Evolutionary conservation across 257 asterid genomes (phyloP), one percentile per base, ranked within the genome.

Genomic region (Nicotiana knightiana): DNA sequence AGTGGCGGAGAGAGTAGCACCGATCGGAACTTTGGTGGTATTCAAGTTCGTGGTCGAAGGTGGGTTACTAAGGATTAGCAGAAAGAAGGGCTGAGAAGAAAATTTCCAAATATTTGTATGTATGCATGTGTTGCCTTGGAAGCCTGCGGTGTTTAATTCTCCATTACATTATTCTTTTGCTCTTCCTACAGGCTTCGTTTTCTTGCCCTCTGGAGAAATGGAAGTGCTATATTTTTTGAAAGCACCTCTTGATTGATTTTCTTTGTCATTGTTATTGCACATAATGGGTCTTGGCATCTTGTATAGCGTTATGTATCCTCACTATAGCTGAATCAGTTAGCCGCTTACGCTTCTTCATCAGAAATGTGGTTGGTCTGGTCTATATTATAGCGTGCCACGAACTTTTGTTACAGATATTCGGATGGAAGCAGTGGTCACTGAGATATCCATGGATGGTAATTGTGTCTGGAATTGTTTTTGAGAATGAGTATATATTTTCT

Each of bases 1-100:
- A 93, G 98, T 79, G 97, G 99, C 18, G 93, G 93, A 6, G 97
- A 94, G 82, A 93, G 98, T 83, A 88, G 92, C 82, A 90, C 88
- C 6, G 97, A 92, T 81, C 89, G 73, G 85, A 85, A 84, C 17
- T 90, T 85, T 65, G 92, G 95, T 17, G 92, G 91, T 9, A 89
- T 87, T 83, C 92, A 89, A 84, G 91, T 93, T 84, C 92, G 84
- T 48, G 98, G 98, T 75, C 89, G 92, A 55, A 89, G 98, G 85
- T 94, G 98, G 97, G 92, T 95, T 46, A 84, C 88, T 81, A 95
- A 89, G 84, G 99, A 95, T 12, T 93, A 93, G 89, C 0, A 75
- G 80, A 48, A 73, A 9, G 33, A 51, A 70, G 18, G 1, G 7
- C 15, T 15, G 2, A 15, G 15, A 26, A 73, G 43, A 1, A 46